A percentile compares a stretch with the other conserved stretches of the same genome.
Evolutionary conservation across 2,329 filamentous ascomycete species (phyloP).

Genomic region (Aspergillus japonicus): DNA sequence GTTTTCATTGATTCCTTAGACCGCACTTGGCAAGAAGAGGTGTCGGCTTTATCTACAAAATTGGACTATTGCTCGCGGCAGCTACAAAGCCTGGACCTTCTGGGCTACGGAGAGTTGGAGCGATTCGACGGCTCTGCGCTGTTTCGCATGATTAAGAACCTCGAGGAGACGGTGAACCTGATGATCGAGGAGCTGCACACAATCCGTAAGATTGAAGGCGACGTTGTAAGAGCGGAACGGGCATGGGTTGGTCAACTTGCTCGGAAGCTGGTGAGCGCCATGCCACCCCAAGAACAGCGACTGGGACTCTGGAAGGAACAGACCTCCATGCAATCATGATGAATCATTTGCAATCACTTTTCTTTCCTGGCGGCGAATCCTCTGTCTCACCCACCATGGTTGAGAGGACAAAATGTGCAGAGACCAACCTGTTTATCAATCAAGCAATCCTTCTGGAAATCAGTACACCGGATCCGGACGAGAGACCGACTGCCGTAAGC

Average conservation of each 20-base stretch:
- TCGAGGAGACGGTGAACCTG: constrained; percentile 31
- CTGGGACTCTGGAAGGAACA: constrained; percentile 33
- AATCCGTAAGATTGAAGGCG: constrained; percentile 37
- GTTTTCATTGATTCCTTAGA: constrained; percentile 38
- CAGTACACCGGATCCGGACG: background rate
- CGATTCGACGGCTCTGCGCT: constrained; percentile 32
- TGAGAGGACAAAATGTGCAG: background rate
- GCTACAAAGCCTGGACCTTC: constrained; percentile 39
- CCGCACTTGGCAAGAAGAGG: constrained; percentile 35
- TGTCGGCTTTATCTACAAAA: constrained; percentile 29
- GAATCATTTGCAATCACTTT: background rate
- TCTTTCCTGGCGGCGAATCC: background rate
- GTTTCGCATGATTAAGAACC: constrained; percentile 26
- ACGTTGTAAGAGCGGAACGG: constrained; percentile 36
- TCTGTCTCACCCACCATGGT: background rate
- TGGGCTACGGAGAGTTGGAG: constrained; percentile 27
- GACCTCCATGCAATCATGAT: constrained; percentile 14
- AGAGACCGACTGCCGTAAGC: background rate
- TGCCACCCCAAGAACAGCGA: constrained; percentile 14
- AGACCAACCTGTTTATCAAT: background rate
- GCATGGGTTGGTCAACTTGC: constrained; percentile 32
- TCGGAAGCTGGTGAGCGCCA: constrained; percentile 21
- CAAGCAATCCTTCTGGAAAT: background rate
- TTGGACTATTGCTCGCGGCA: constrained; percentile 37
- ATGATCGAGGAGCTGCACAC: constrained; percentile 40